Conservation (phyloP, 345 rosid genomes). For the Bruguiera gymnorhiza region DNA sequence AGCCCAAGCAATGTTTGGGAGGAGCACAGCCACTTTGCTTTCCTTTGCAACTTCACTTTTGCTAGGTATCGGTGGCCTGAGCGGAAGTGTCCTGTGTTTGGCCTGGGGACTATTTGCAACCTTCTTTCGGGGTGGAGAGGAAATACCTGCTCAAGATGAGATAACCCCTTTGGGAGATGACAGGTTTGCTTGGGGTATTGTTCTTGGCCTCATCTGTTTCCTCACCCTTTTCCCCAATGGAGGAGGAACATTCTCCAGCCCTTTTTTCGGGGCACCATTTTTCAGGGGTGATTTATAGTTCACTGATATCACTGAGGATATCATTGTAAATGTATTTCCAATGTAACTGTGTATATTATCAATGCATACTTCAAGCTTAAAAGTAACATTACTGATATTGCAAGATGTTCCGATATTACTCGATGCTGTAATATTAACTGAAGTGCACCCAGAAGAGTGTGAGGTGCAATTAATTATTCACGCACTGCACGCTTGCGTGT, state of each 20-base stretch:
- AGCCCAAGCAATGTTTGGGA: conserved; percentile 88
- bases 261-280: conserved; percentile 70
- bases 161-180: conserved; percentile 67
- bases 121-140: conserved; percentile 92
- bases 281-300: conserved; percentile 63
- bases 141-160: conserved; percentile 82
- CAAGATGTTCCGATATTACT: too few relatives aligned
- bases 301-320: not conserved
- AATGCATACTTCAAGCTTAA: too few relatives aligned
- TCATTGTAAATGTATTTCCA: not conserved
- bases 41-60: conserved; percentile 75
- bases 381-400: too few relatives aligned
- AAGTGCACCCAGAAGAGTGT: too few relatives aligned
- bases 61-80: conserved; percentile 72
- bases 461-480: too few relatives aligned
- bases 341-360: not conserved
- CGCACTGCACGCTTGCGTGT: too few relatives aligned
- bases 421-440: too few relatives aligned
- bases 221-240: conserved; percentile 88
- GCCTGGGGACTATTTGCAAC: conserved; percentile 94
- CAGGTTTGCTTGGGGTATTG: conserved; percentile 76
- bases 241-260: conserved; percentile 82
- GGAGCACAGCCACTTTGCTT: conserved; percentile 66
- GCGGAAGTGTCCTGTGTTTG: conserved; percentile 82
- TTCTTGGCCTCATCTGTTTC: conserved; percentile 82